Conservation (phyloP, 495 filamentous ascomycete genomes). For the Aspergillus egyptiacus region DNA sequence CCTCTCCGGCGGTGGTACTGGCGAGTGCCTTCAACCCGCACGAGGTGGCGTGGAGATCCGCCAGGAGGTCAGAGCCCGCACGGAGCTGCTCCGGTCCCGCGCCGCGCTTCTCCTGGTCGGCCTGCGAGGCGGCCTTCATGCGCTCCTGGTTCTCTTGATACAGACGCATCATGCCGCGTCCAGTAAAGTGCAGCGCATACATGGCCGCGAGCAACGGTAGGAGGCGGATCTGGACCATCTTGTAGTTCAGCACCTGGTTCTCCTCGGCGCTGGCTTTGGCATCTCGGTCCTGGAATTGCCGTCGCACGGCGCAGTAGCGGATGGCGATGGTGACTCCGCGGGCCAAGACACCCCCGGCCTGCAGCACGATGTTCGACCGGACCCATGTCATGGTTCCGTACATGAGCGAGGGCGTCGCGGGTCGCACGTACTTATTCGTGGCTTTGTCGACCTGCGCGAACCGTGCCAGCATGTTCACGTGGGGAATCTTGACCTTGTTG, state of each 20-base stretch:
- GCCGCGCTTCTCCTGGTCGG: constrained; percentile 43
- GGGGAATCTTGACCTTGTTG: constrained; percentile 63
- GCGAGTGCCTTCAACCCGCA: constrained; percentile 67
- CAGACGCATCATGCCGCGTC: constrained; percentile 59
- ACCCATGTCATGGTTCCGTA: constrained; percentile 72
- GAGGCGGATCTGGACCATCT: constrained; percentile 67
- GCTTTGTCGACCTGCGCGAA: constrained; percentile 57
- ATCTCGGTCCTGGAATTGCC: constrained; percentile 68
- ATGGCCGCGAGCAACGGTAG: constrained; percentile 66
- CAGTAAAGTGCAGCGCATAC: constrained; percentile 70
- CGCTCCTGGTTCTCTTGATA: constrained; percentile 61
- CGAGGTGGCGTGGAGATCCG: constrained; percentile 68
- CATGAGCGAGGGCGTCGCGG: constrained; percentile 56
- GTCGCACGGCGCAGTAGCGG: constrained; percentile 60
- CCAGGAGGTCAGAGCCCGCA: constrained; percentile 58
- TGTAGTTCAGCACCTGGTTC: constrained; percentile 68
- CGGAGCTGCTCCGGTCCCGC: constrained; percentile 60
- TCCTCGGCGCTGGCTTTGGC: constrained; percentile 51
- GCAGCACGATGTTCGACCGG: constrained; percentile 63
- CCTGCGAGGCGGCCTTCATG: constrained; percentile 44
- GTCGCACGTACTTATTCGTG: constrained; percentile 57
- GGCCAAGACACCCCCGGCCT: constrained; percentile 60
- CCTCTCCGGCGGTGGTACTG: constrained; percentile 61
- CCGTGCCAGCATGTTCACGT: constrained; percentile 61
- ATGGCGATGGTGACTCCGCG: constrained; percentile 70